Percentiles rank a stretch among this genome's conserved stretches.
phyloP scores from a whole-genome alignment of 352 stramenopile species.

The Elongisporangium prolatum region DNA sequence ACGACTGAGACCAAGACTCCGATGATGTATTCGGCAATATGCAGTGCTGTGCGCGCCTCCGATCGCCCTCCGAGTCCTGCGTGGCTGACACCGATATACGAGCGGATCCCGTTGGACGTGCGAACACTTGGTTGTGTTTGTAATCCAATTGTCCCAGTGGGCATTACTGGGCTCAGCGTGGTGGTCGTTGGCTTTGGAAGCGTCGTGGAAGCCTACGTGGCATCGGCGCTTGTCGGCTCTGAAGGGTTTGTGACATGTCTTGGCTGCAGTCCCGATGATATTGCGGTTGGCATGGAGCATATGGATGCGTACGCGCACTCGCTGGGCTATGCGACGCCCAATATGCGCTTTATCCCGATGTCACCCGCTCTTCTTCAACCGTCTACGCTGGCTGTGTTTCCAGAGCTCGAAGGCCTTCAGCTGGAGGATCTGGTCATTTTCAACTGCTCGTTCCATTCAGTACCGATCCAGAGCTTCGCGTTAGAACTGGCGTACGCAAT shows the following conservation, averaged over 20 bases:
- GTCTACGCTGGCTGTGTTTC: neutral
- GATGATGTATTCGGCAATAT: neutral
- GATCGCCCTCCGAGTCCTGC: neutral
- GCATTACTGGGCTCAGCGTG: conserved; percentile 32
- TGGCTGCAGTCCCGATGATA: conserved; percentile 1
- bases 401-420: conserved; percentile 9
- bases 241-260: conserved; percentile 32
- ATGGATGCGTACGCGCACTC: conserved; percentile 1
- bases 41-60: neutral
- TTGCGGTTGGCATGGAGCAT: neutral
- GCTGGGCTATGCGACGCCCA: conserved; percentile 22
- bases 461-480: conserved; percentile 8
- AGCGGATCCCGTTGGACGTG: conserved; percentile 15
- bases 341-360: conserved; percentile 27
- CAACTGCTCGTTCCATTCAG: conserved; percentile 44
- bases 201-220: conserved; percentile 38
- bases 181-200: conserved; percentile 38
- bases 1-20: neutral
- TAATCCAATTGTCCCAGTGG: conserved; percentile 13
- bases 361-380: conserved; percentile 2
- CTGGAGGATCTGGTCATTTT: conserved; percentile 29
- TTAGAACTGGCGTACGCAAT: conserved; percentile 27
- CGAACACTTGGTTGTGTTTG: conserved; percentile 21
- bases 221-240: conserved; percentile 29
- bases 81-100: neutral